These are phyloP conservation scores for Coelastrella sp. DNA, from an alignment of 139 green algal genomes.

Conservation along the genomic window DNA sequence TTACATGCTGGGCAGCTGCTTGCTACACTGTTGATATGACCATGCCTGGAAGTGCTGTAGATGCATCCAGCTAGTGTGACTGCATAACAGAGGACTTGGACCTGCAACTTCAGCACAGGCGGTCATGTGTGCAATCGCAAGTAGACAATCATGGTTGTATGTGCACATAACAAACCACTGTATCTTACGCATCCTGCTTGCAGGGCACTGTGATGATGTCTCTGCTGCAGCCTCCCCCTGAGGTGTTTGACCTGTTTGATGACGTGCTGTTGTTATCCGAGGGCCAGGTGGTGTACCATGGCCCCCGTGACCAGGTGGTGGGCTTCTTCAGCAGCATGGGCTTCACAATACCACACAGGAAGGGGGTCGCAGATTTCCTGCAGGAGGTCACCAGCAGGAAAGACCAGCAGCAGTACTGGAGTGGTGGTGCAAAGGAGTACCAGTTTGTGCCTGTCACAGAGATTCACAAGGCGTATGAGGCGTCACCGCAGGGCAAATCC, in stretches of 20 bases:
- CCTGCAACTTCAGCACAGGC: no score
- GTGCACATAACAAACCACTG: background rate
- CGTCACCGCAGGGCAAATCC: slow-evolving; percentile 30
- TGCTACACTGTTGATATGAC: no score
- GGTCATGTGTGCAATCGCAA: no score
- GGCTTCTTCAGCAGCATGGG: slow-evolving; percentile 60
- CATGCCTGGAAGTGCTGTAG: no score
- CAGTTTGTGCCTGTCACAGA: slow-evolving; percentile 50
- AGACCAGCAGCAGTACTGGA: slow-evolving; percentile 64
- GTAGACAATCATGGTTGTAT: background rate
- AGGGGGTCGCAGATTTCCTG: slow-evolving; percentile 84
- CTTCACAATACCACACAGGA: slow-evolving; percentile 70
- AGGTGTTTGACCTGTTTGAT: slow-evolving; percentile 80
- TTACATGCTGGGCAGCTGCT: no score
- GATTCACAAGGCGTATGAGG: slow-evolving; percentile 52
- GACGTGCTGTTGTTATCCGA: slow-evolving; percentile 74
- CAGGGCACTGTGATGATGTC: slow-evolving; percentile 72
- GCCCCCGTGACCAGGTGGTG: slow-evolving; percentile 60
- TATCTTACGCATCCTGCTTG: background rate
- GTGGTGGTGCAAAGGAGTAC: background rate
- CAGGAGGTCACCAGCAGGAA: slow-evolving; percentile 77
- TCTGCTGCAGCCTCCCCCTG: slow-evolving; percentile 91
- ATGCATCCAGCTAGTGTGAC: no score
- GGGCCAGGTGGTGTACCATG: slow-evolving; percentile 66
- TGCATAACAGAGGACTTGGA: no score